Conservation (phyloP, 306 rosid species). For the Trifolium fragiferum region DNA sequence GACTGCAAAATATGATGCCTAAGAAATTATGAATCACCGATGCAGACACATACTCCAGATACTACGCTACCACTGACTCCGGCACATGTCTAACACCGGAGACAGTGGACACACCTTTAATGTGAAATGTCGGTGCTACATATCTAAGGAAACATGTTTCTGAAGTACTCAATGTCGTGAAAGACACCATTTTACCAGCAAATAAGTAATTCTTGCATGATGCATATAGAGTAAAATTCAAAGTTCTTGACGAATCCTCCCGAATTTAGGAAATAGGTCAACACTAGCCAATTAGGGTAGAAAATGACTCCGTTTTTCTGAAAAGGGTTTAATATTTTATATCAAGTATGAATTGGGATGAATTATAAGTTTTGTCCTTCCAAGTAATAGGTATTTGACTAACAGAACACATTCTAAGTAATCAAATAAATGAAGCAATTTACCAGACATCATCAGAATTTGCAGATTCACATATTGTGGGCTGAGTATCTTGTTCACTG, state of each 20-base stretch:
- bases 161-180: conserved; percentile 7
- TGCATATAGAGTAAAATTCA: conserved; percentile 31
- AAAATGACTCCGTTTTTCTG: not conserved
- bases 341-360: not conserved
- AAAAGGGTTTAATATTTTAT: not conserved
- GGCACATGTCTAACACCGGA: not conserved
- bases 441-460: conserved; percentile 69
- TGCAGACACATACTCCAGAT: not conserved
- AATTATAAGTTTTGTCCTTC: conserved; percentile 19
- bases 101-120: too few species aligned
- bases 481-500: conserved; percentile 51
- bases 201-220: conserved; percentile 26
- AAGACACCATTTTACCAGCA: conserved; percentile 29
- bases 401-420: conserved; percentile 15
- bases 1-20: conserved; percentile 12
- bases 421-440: conserved; percentile 21
- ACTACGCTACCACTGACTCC: not conserved
- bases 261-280: conserved; percentile 11
- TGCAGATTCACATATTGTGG: conserved; percentile 52
- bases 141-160: not conserved
- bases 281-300: conserved; percentile 11
- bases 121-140: not conserved
- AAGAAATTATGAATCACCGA: not conserved
- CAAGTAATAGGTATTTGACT: conserved; percentile 19
- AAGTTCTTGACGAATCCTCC: conserved; percentile 24